phyloP scores from a whole-genome alignment of 2,329 filamentous ascomycete genomes.

The Cladophialophora psammophila region DNA sequence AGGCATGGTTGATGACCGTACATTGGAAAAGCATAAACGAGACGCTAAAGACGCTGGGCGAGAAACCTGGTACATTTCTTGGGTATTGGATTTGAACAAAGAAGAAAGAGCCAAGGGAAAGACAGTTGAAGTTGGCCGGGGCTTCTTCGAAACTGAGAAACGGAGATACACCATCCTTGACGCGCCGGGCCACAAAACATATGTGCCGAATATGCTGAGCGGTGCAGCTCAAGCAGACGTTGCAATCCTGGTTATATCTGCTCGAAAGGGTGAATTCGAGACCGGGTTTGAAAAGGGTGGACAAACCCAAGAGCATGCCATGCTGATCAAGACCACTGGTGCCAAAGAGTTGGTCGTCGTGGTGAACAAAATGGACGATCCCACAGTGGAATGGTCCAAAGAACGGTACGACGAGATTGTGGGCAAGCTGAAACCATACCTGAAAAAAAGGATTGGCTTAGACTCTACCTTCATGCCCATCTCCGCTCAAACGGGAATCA shows the following conservation, averaged over 20 bases:
- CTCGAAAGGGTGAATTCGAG: constrained; percentile 98
- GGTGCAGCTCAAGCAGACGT: constrained; percentile 92
- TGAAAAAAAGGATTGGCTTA: constrained; percentile 72
- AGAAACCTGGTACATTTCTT: constrained; percentile 98
- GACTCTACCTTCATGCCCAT: constrained; percentile 97
- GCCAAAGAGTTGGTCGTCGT: constrained; percentile 95
- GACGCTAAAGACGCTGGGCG: constrained; percentile 95
- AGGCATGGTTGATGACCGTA: constrained; percentile 99
- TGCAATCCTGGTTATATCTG: constrained; percentile 93
- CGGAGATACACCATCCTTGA: constrained; percentile 96
- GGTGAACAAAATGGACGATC: constrained; percentile 99
- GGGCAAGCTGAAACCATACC: constrained; percentile 82
- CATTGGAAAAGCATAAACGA: constrained; percentile 96
- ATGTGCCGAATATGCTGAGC: constrained; percentile 97
- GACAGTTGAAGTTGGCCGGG: constrained; percentile 95
- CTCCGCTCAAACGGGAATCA: constrained; percentile 82
- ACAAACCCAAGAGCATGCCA: constrained; percentile 95
- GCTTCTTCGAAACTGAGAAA: constrained; percentile 96
- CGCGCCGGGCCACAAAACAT: constrained; percentile 96
- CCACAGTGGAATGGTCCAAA: constrained; percentile 94
- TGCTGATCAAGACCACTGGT: constrained; percentile 97
- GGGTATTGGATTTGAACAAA: constrained; percentile 96
- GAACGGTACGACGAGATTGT: constrained; percentile 93
- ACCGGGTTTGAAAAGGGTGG: constrained; percentile 95
- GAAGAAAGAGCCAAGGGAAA: constrained; percentile 97